A percentile compares a stretch with the other conserved stretches of the same genome.
Conservation (phyloP, 345 rosid species). For the Luvunga scandens region DNA sequence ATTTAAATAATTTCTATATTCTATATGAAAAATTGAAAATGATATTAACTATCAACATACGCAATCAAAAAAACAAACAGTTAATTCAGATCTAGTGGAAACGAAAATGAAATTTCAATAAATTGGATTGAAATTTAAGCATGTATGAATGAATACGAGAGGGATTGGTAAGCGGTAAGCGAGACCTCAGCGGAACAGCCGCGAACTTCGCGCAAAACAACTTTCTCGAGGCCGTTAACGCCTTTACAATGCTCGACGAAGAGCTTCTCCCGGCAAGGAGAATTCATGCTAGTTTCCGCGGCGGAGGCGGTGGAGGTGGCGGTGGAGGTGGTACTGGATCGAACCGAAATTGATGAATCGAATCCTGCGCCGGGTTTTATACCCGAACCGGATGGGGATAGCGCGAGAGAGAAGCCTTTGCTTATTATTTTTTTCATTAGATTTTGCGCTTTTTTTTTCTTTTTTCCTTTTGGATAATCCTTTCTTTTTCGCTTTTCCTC, state of each 20-base stretch:
- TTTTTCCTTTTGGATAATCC: not conserved
- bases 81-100: not conserved
- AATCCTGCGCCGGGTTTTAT: not conserved
- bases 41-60: not conserved
- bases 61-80: not conserved
- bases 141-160: no score
- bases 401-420: not conserved
- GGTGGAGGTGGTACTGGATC: not conserved
- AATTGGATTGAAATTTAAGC: not conserved
- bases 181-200: slow-evolving; percentile 72
- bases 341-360: not conserved
- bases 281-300: not conserved
- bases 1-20: no score
- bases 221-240: slow-evolving; percentile 67
- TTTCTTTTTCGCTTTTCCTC: not conserved
- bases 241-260: slow-evolving; percentile 58
- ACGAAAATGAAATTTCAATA: no score
- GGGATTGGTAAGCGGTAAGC: no score
- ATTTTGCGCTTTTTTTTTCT: not conserved
- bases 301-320: no score
- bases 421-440: not conserved
- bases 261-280: slow-evolving; percentile 9
- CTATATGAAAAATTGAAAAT: no score
- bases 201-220: slow-evolving; percentile 56
- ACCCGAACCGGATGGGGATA: not conserved